phyloP scores from a whole-genome alignment of 257 asterid genomes.

The Lavandula angustifolia region DNA sequence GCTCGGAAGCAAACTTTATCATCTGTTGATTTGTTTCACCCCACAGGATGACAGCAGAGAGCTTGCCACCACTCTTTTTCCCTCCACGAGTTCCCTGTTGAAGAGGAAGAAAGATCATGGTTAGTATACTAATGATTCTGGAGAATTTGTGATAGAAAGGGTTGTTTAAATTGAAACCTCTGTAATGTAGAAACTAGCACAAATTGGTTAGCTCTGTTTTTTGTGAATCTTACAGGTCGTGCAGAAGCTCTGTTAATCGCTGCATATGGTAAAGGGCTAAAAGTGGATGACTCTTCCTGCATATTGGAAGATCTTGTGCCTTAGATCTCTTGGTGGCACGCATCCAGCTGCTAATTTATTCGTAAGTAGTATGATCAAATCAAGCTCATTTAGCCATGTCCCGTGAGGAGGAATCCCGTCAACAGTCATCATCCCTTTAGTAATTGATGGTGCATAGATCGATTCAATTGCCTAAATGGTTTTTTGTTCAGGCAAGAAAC shows the following conservation, averaged over 20 bases:
- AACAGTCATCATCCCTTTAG: not conserved
- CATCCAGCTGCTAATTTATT: conserved; percentile 7
- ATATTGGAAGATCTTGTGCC: conserved; percentile 32
- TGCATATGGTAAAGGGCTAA: conserved; percentile 79
- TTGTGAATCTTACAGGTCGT: conserved; percentile 57
- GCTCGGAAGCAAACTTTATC: not conserved
- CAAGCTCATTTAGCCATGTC: not conserved
- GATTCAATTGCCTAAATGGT: not conserved
- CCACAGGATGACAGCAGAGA: conserved; percentile 77
- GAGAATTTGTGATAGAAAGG: no score
- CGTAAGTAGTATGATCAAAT: conserved; percentile 17
- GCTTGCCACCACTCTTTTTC: conserved; percentile 62
- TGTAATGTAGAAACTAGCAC: no score
- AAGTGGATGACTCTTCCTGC: conserved; percentile 37
- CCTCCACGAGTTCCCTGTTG: conserved; percentile 55
- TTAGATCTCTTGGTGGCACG: conserved; percentile 14
- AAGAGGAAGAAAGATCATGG: conserved; percentile 90
- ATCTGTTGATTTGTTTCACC: conserved; percentile 20
- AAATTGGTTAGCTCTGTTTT: no score
- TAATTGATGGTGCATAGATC: not conserved
- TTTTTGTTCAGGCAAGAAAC: conserved; percentile 13
- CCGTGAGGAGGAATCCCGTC: no score
- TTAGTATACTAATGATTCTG: conserved; percentile 24
- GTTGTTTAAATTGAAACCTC: no score
- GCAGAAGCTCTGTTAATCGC: conserved; percentile 90